Evolutionary conservation across 768 basidiomycete genomes (phyloP).

Genomic region (Suillus lakei): DNA sequence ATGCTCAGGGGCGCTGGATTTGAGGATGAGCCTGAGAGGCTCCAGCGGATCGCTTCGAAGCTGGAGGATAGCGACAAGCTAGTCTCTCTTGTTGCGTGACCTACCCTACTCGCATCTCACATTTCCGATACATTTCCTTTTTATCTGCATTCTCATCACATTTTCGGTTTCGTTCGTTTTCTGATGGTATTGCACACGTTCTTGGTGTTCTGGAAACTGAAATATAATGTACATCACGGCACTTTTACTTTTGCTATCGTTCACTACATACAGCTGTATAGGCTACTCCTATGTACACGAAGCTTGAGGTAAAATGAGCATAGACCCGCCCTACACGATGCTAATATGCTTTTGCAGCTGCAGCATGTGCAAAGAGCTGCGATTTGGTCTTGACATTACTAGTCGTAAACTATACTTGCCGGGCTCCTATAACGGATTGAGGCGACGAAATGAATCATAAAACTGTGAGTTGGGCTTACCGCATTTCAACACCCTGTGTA

Average conservation of each 20-base stretch:
- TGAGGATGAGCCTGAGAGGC: constrained; percentile 58
- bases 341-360: too few species aligned
- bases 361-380: too few species aligned
- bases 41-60: constrained; percentile 62
- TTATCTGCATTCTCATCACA: constrained; percentile 11
- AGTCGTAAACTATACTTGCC: too few species aligned
- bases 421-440: too few species aligned
- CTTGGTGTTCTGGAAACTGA: constrained; percentile 34
- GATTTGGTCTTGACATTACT: too few species aligned
- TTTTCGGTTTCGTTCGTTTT: constrained; percentile 1
- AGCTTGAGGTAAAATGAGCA: too few species aligned
- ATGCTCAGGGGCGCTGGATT: constrained; percentile 75
- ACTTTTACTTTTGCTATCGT: constrained; percentile 19
- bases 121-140: constrained; percentile 14
- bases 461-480: too few species aligned
- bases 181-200: constrained; percentile 22
- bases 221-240: constrained; percentile 36
- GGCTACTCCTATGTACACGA: too few species aligned
- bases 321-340: too few species aligned
- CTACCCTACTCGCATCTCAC: not conserved
- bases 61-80: constrained; percentile 64
- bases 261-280: constrained; percentile 23
- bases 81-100: constrained; percentile 48
- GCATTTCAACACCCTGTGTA: too few species aligned
- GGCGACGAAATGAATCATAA: too few species aligned